Conservation (phyloP, 139 green algal genomes). For the Pseudopediastrum boryanum region DNA sequence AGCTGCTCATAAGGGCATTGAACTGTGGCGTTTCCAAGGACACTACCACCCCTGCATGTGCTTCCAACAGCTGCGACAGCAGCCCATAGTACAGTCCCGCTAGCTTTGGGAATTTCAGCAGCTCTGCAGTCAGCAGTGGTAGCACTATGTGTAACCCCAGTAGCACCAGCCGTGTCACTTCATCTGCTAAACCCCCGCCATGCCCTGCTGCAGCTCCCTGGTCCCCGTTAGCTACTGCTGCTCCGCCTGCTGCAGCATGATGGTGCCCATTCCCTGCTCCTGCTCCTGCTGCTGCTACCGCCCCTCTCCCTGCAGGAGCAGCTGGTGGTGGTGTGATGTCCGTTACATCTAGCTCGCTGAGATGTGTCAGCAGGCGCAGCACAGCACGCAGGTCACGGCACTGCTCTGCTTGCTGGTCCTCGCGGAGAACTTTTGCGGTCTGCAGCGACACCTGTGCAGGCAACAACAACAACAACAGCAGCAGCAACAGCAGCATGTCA, state of each 20-base stretch:
- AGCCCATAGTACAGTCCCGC: conserved; percentile 79
- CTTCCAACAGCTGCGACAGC: conserved; percentile 82
- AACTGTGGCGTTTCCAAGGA: conserved; percentile 60
- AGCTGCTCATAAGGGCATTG: conserved; percentile 53
- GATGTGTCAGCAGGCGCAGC: conserved; percentile 79
- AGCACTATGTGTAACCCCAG: conserved; percentile 79
- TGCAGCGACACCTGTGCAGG: conserved; percentile 33
- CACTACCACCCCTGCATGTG: conserved; percentile 66
- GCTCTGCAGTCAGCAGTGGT: conserved; percentile 76
- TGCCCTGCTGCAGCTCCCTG: no score
- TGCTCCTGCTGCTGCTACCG: background rate
- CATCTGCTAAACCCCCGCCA: background rate
- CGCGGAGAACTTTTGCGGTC: conserved; percentile 36
- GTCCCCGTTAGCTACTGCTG: background rate
- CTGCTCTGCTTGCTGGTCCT: conserved; percentile 48
- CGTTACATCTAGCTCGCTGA: conserved; percentile 64
- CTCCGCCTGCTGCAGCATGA: background rate
- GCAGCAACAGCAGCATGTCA: conserved; percentile 2
- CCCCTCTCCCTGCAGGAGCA: background rate
- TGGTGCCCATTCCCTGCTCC: no score
- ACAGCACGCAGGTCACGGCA: conserved; percentile 80
- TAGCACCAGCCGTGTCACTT: conserved; percentile 67
- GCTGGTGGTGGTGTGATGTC: background rate
- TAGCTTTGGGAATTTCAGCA: conserved; percentile 86
- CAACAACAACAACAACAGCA: background rate